Evolutionary conservation across 371 early-diverging fungal species (phyloP), one percentile per base, ranked within the genome.

Genomic region (Apophysomyces variabilis): DNA sequence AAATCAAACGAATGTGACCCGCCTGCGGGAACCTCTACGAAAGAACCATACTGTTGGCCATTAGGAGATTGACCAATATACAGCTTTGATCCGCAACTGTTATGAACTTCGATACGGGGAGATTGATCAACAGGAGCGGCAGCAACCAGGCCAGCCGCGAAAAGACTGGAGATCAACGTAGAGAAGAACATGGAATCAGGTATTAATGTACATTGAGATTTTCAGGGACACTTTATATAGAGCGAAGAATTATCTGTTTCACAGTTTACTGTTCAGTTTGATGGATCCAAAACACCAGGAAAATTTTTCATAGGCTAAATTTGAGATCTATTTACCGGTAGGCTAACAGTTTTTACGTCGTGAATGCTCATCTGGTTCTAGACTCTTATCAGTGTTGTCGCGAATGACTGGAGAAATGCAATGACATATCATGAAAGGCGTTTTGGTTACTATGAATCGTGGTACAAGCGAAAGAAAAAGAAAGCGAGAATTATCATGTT

Each of bases 61-160:
- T 69, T 69, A 39, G 66, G 35, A 35, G 64, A 59, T 62, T 69
- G 50, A n/a, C 60, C 63, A 11, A 69, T 66, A 35, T 45, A 36
- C 37, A 69, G 62, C 13, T 58, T 50, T 45, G 62, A 66, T 38
- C 43, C 56, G 38, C 70, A 69, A 14, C 65, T 39, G 60, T 69
- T 69, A 14, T 69, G 44, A 12, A 69, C 65, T 35, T 18, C 13
- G 12, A 69, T 41, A n/a, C 58, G 54, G 6, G 36, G 32, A 9
- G 47, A 21, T 35, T 47, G 45, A 4, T 64, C 57, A 7, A 36
- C 32, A 58, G 65, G 65, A 57, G 65, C 65, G 16, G 46, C 58
- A 16, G 58, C 65, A 14, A 32, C 65, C 26, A 65, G 37, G 45
- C 59, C 59, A 37, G 46, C 21, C 36, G 39, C 36, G 36, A 18